Evolutionary conservation across 2,329 filamentous ascomycete genomes (phyloP).

Genomic region (Emericellopsis atlantica): DNA sequence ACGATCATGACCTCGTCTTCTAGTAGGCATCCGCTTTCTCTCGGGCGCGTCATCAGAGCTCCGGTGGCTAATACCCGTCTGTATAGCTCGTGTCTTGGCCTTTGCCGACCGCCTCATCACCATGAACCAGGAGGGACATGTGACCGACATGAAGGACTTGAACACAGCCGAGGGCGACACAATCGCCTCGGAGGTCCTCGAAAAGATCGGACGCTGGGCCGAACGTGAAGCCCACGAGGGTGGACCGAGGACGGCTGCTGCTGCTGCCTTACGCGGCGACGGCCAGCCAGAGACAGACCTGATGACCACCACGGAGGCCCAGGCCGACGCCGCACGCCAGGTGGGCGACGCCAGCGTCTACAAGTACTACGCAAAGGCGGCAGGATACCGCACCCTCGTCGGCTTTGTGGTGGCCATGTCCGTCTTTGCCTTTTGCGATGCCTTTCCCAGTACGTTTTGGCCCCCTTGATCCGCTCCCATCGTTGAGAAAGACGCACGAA

Average conservation of each 20-base stretch:
- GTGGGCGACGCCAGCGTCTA: background rate
- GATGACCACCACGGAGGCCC: background rate
- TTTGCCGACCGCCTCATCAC: slow-evolving; percentile 33
- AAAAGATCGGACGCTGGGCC: too few species aligned
- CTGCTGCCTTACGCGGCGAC: background rate
- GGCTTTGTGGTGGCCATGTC: background rate
- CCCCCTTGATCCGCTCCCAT: too few species aligned
- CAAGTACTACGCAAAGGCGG: background rate
- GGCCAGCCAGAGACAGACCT: slow-evolving; percentile 2
- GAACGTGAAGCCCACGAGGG: too few species aligned
- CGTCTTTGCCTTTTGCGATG: slow-evolving; percentile 5
- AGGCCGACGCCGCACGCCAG: background rate
- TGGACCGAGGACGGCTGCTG: too few species aligned
- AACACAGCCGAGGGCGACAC: too few species aligned
- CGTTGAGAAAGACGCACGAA: slow-evolving; percentile 1
- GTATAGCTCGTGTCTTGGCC: slow-evolving; percentile 15
- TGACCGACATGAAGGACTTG: background rate
- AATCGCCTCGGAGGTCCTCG: too few species aligned
- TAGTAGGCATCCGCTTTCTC: too few species aligned
- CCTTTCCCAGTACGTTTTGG: slow-evolving; percentile 9
- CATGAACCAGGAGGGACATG: slow-evolving; percentile 22
- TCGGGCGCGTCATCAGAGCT: too few species aligned
- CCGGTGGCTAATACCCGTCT: slow-evolving; percentile 14
- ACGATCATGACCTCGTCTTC: slow-evolving; percentile 3
- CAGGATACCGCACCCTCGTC: background rate